phyloP scores from a whole-genome alignment of 371 early-diverging fungal genomes.

The Rhizomucor miehei region DNA sequence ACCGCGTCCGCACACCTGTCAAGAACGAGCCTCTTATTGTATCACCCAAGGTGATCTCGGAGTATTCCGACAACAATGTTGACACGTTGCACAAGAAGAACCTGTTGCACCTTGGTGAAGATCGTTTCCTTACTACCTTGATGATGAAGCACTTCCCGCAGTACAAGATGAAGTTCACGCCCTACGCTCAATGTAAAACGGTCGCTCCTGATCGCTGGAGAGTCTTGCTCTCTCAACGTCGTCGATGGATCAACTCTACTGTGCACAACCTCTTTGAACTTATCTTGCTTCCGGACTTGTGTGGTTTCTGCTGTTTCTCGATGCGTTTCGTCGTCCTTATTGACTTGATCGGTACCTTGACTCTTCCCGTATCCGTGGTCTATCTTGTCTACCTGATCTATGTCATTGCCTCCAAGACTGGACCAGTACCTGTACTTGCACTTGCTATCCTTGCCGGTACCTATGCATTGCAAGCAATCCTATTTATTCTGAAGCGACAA shows the following conservation, averaged over 20 bases:
- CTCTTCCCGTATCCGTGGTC: constrained; percentile 90
- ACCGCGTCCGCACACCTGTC: constrained; percentile 81
- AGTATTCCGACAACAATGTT: constrained; percentile 94
- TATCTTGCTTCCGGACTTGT: constrained; percentile 79
- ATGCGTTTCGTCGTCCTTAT: constrained; percentile 93
- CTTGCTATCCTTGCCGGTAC: constrained; percentile 65
- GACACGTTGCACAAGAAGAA: constrained; percentile 99
- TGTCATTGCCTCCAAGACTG: constrained; percentile 49
- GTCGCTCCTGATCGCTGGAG: constrained; percentile 95
- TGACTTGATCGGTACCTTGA: constrained; percentile 92
- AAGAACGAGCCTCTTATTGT: constrained; percentile 91
- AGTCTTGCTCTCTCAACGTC: constrained; percentile 83
- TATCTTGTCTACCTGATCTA: constrained; percentile 81
- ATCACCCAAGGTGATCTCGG: constrained; percentile 85
- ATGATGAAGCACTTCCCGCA: constrained; percentile 98
- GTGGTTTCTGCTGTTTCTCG: constrained; percentile 95
- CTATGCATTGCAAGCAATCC: constrained; percentile 82
- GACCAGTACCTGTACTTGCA: constrained; percentile 56
- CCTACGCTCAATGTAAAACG: constrained; percentile 96
- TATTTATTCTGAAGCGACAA: constrained; percentile 84
- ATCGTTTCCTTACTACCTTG: constrained; percentile 97
- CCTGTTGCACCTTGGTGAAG: constrained; percentile 97
- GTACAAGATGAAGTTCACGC: constrained; percentile 95
- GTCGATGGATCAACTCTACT: constrained; percentile 99
- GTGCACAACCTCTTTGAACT: constrained; percentile 96